Base-by-base conservation (phyloP, 495 filamentous ascomycete species). In the Penicillium dipodomyicola region DNA sequence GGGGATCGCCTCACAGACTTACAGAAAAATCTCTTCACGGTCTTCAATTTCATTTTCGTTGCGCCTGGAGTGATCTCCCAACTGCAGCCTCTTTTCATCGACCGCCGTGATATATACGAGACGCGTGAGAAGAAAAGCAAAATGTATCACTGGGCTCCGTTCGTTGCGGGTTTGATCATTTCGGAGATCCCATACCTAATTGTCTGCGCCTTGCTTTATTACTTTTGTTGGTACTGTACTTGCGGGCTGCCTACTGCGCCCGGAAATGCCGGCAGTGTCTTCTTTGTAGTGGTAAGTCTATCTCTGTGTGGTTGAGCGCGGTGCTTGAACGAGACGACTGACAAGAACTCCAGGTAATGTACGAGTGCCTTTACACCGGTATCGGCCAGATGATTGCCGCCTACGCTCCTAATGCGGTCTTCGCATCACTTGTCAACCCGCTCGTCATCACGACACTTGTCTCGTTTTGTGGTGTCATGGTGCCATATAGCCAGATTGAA, bases 341-440 rank as follows among this genome's bases (percentile, higher is more conserved):
- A 29, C 27, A 9, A 10, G 6, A 29, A 9, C 8, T 1, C 1
- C 27, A 32, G 30, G 30, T 32, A 32, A 32, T 32, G 30, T 81
- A 83, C 61, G 77, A 78, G 43, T 64, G 77, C 25, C 65, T 77
- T 59, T 79, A 80, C 39, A 77, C 71, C 19, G 80, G 82, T 12
- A 85, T 86, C 57, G 76, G 82, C 0, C 76, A 84, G 61, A 77
- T 83, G 73, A 73, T 78, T 53, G 82, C 84, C 58, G 78, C 81
- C 10, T 80, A 74, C 19, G 68, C 84, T 8, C 77, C 81, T n/a
- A 76, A 79, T 56, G 82, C 81, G 3, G 77, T 79, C 54, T 69
- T 68, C 42, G 74, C 80, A 1, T 76, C 77, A 17, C 75, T 80
- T 43, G 79, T 75, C 32, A 67, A 85, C 52, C 81, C 80, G 15